Conservation (phyloP, 2,329 filamentous ascomycete species). For the Albifimbria verrucaria region DNA sequence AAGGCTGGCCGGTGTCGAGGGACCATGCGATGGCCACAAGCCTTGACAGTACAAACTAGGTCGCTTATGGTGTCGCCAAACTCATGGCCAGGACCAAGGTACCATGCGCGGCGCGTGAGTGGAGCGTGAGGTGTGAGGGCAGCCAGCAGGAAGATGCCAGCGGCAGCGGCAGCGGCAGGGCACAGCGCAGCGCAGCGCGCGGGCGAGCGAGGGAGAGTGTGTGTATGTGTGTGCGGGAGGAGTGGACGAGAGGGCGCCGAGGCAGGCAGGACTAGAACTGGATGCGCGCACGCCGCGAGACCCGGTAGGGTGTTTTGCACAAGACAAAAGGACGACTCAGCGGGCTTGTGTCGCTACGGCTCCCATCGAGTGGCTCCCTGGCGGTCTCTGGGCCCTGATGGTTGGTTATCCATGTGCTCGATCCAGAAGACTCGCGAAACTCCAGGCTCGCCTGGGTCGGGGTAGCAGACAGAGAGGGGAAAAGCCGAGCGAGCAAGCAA, state of each 20-base stretch:
- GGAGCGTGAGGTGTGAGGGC: slow-evolving; percentile 17
- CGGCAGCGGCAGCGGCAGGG: background rate
- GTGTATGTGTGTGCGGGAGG: slow-evolving; percentile 20
- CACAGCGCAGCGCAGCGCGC: slow-evolving; percentile 10
- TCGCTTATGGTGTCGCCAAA: slow-evolving; percentile 32
- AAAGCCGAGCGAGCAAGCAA: too few species aligned
- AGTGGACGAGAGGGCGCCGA: slow-evolving; percentile 10
- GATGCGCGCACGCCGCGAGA: background rate
- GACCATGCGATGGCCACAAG: slow-evolving; percentile 24
- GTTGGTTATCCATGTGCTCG: background rate
- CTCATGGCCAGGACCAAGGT: slow-evolving; percentile 26
- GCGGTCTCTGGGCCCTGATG: background rate
- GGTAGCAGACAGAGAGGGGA: too few species aligned
- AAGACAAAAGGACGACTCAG: background rate
- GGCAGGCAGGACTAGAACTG: background rate
- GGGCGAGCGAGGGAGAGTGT: slow-evolving; percentile 18
- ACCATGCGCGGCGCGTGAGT: slow-evolving; percentile 22
- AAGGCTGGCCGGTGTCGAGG: slow-evolving; percentile 20
- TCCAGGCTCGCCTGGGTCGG: slow-evolving; percentile 12
- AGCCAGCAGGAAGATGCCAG: slow-evolving; percentile 14
- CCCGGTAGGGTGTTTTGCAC: background rate
- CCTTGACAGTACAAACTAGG: slow-evolving; percentile 10
- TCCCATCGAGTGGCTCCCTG: background rate
- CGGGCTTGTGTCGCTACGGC: background rate
- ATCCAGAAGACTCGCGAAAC: too few species aligned